phyloP scores from a whole-genome alignment of 768 basidiomycete species.

The Pilatotrama ljubarskyi region DNA sequence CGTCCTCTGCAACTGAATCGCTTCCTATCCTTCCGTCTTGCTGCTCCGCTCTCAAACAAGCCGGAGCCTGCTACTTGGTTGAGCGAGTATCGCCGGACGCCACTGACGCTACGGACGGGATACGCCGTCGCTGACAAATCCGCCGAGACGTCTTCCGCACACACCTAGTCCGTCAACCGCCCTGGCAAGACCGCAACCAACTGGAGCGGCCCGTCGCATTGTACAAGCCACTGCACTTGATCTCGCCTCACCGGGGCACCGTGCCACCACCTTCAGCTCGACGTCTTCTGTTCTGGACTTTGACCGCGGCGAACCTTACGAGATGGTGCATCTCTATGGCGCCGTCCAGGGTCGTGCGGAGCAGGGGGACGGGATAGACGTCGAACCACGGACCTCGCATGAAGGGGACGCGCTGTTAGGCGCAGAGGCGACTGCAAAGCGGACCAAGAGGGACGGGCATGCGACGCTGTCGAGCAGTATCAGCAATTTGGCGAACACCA shows the following conservation, averaged over 20 bases:
- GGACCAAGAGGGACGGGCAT: constrained; percentile 54
- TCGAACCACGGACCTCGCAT: constrained; percentile 34
- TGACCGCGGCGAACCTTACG: constrained; percentile 36
- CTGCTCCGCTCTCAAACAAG: too few relatives aligned
- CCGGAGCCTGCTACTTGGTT: too few relatives aligned
- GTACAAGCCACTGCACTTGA: constrained; percentile 14
- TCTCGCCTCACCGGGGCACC: constrained; percentile 7
- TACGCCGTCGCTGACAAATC: constrained; percentile 17
- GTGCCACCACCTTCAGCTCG: background rate
- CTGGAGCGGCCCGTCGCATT: background rate
- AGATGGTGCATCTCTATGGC: constrained; percentile 75
- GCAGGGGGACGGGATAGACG: constrained; percentile 23
- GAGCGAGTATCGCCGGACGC: background rate
- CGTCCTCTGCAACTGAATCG: too few relatives aligned
- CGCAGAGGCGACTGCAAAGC: constrained; percentile 34
- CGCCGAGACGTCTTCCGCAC: constrained; percentile 6
- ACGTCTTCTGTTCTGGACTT: constrained; percentile 7
- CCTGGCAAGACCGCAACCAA: background rate
- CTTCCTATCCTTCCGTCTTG: too few relatives aligned
- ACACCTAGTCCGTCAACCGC: constrained; percentile 8
- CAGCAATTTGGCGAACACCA: constrained; percentile 85
- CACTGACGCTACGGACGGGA: background rate
- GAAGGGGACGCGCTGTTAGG: constrained; percentile 67
- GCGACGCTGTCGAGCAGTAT: constrained; percentile 69
- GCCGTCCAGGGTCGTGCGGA: constrained; percentile 41